Conservation (phyloP, 176 grass and related monocot genomes). For the Lolium multiflorum region DNA sequence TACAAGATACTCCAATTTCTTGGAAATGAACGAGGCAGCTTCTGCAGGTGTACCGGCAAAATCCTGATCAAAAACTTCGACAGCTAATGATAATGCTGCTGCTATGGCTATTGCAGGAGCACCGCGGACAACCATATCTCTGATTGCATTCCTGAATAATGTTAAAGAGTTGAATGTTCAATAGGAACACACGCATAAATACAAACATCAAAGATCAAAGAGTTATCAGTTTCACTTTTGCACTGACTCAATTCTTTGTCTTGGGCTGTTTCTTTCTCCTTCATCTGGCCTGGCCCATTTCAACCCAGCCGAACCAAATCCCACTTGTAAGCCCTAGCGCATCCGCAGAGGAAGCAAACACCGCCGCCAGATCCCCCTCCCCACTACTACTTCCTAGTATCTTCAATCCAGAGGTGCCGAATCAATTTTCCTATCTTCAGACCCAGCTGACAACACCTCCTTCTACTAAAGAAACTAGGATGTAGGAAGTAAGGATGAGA, state of each 20-base stretch:
- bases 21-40: constrained; percentile 71
- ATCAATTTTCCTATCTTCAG: not conserved
- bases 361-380: not conserved
- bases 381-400: not conserved
- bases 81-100: constrained; percentile 73
- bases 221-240: not conserved
- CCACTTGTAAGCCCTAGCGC: not conserved
- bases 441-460: too few relatives aligned
- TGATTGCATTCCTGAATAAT: constrained; percentile 74
- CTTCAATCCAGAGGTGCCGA: not conserved
- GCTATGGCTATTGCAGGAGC: constrained; percentile 95
- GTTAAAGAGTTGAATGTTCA: constrained; percentile 19
- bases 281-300: not conserved
- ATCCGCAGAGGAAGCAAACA: not conserved
- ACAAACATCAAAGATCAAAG: not conserved
- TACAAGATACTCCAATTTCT: constrained; percentile 94
- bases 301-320: not conserved
- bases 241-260: not conserved
- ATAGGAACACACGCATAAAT: constrained; percentile 2
- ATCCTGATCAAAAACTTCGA: constrained; percentile 68
- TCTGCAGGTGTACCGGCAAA: constrained; percentile 65
- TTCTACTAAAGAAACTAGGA: not conserved
- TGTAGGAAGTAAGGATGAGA: not conserved
- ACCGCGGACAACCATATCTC: constrained; percentile 93
- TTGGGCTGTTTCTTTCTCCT: not conserved